Evolutionary conservation across 495 filamentous ascomycete species (phyloP).

Genomic region (Pyrenopolyporus hunteri): DNA sequence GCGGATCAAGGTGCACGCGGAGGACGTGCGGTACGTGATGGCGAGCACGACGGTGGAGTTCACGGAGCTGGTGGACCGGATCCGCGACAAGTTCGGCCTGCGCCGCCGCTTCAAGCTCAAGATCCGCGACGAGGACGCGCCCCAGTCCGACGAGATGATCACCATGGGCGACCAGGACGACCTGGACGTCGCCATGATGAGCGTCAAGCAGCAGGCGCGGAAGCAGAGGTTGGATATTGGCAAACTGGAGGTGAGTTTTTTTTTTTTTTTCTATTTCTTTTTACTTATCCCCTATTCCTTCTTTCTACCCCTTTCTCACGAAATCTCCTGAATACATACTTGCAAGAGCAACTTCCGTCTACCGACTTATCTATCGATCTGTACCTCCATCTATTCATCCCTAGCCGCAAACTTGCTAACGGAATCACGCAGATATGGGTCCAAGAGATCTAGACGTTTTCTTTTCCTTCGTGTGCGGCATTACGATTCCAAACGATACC

Average conservation of each 20-base stretch:
- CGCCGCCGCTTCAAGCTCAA: conserved; percentile 76
- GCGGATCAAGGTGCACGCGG: conserved; percentile 86
- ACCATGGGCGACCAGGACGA: conserved; percentile 97
- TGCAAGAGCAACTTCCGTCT: no score
- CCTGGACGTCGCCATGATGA: conserved; percentile 79
- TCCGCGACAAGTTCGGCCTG: conserved; percentile 85
- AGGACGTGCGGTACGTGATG: conserved; percentile 95
- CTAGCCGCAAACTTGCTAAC: conserved; percentile 20
- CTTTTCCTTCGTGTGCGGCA: conserved; percentile 28
- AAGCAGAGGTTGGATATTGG: conserved; percentile 82
- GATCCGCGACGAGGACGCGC: conserved; percentile 77
- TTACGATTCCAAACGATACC: conserved; percentile 44
- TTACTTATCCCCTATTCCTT: not conserved
- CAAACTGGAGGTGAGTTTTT: conserved; percentile 86
- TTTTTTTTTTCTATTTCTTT: not conserved
- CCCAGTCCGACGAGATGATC: conserved; percentile 82
- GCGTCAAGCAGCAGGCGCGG: conserved; percentile 68
- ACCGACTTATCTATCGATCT: no score
- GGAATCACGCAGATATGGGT: conserved; percentile 64
- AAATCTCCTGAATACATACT: no score
- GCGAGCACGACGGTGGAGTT: conserved; percentile 75
- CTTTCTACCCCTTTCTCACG: not conserved
- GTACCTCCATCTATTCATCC: not conserved
- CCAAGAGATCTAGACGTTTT: conserved; percentile 58
- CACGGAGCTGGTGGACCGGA: conserved; percentile 72